Base-by-base conservation (phyloP, 495 filamentous ascomycete genomes). In the Aspergillus hancockii region DNA sequence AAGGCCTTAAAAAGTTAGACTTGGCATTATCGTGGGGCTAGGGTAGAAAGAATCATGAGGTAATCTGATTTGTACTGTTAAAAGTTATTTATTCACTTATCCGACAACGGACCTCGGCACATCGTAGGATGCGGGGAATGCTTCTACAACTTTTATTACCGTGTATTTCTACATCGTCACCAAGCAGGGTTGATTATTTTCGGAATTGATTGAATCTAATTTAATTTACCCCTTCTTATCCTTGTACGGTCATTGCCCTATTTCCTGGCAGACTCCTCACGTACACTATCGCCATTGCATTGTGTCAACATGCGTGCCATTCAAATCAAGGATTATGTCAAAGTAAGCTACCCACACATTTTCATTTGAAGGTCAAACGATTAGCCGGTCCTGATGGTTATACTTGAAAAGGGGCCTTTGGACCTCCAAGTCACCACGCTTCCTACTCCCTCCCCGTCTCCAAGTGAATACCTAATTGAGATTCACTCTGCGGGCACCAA, bases 401-500 rank as follows among this genome's bases (percentile, higher is more conserved):
- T 66, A 60, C 68, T 54, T 19, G 18, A 5, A 36, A 54, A 93
- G 90, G 88, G 88, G 9, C 92, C 93, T 5, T 68, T 81, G 36
- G 89, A 94, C 65, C 92, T 98, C 71, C 81, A 75, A 62, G 86
- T 96, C 54, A 83, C 83, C 16, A 77, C 81, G 47, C 83, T 96
- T 22, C 86, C 92, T 40, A 86, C 88, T 36, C 93, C 91, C 8
- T 75, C 71, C 19, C 90, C 92, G 0, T 71, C 74, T 3, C 63
- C 83, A 43, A 80, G 88, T 67, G 84, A 96, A 78, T 98, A 97
- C 75, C 83, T 95, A 59, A 88, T 98, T 71, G 83, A 86, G 70
- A 88, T 98, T 69, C 90, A 93, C 74, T 93, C 93, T 47, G 81
- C 88, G 10, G 93, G 90, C 25, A 88, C 90, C 63, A 97, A 97